Conservation (phyloP, 2,329 filamentous ascomycete species). For the Curvularia hawaiiensis region DNA sequence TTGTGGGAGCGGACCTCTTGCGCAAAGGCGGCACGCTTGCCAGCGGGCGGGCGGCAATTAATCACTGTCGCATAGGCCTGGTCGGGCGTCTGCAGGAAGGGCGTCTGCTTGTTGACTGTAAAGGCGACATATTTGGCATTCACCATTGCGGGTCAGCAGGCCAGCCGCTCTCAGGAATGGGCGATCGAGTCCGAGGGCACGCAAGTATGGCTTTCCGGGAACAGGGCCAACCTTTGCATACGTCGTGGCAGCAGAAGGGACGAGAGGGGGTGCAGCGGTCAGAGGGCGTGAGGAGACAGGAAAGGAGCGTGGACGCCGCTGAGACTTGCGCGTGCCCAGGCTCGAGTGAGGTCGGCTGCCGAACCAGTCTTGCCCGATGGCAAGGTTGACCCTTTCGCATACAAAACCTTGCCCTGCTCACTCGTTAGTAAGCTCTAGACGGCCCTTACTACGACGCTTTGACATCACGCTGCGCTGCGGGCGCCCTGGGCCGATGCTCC, state of each 20-base stretch:
- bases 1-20: slow-evolving; percentile 38
- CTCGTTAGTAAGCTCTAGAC: slow-evolving; percentile 19
- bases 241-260: slow-evolving; percentile 6
- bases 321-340: slow-evolving; percentile 33
- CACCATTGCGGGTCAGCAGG: slow-evolving; percentile 46
- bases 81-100: slow-evolving; percentile 31
- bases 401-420: slow-evolving; percentile 14
- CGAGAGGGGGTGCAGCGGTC: slow-evolving; percentile 17
- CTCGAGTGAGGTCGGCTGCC: slow-evolving; percentile 29
- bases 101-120: slow-evolving; percentile 47
- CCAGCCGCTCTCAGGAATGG: slow-evolving; percentile 34
- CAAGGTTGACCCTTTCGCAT: slow-evolving; percentile 23
- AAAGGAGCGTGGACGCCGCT: slow-evolving; percentile 33
- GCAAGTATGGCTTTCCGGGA: slow-evolving; percentile 21
- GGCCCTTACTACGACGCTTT: slow-evolving; percentile 14
- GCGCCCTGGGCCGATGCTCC: background rate
- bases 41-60: slow-evolving; percentile 41
- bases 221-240: slow-evolving; percentile 19
- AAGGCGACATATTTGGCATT: slow-evolving; percentile 47
- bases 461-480: slow-evolving; percentile 1
- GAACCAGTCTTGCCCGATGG: slow-evolving; percentile 34
- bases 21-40: slow-evolving; percentile 31
- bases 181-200: slow-evolving; percentile 23
- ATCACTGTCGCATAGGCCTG: slow-evolving; percentile 43
- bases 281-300: slow-evolving; percentile 26